Percentiles rank a stretch among this genome's conserved stretches.
These are phyloP conservation scores for Sugiyamaella marilandica DNA, from an alignment of 805 yeast species.

Conservation along the genomic window DNA sequence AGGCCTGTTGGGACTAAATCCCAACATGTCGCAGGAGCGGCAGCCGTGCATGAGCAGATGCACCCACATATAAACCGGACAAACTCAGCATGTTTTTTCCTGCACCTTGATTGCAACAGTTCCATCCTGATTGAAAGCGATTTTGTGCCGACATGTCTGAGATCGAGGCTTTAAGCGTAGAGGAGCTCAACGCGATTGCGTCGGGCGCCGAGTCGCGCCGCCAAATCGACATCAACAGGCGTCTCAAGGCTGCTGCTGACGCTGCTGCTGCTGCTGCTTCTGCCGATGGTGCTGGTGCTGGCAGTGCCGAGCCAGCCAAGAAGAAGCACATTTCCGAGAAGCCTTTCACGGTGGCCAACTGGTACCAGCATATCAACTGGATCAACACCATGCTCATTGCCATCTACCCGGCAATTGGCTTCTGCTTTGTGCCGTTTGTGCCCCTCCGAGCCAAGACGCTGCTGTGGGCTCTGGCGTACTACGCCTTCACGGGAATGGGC, in stretches of 20 bases:
- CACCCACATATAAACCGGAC: background rate
- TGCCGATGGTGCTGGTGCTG: background rate
- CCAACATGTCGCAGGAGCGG: background rate
- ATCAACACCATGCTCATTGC: conserved; percentile 54
- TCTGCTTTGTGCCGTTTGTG: conserved; percentile 38
- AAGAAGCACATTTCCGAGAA: conserved; percentile 59
- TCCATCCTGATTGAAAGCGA: background rate
- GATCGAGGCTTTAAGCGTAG: conserved; percentile 28
- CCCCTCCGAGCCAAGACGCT: conserved; percentile 50
- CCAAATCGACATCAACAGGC: conserved; percentile 27
- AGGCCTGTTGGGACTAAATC: background rate
- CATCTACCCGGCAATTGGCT: conserved; percentile 50
- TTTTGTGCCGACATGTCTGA: conserved; percentile 8
- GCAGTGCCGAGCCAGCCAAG: background rate
- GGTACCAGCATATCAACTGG: conserved; percentile 75
- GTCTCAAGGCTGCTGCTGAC: background rate
- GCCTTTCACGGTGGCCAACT: conserved; percentile 69
- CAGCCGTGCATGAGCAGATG: background rate
- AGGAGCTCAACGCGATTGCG: conserved; percentile 34
- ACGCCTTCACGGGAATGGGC: conserved; percentile 59
- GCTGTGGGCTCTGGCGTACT: conserved; percentile 49
- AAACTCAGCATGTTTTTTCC: background rate
- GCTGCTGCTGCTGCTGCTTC: conserved; percentile 16
- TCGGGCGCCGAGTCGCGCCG: conserved; percentile 29
- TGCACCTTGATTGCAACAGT: background rate